These are phyloP conservation scores for Monilinia polystroma DNA, from an alignment of 2,329 filamentous ascomycete species.

Conservation along the genomic window DNA sequence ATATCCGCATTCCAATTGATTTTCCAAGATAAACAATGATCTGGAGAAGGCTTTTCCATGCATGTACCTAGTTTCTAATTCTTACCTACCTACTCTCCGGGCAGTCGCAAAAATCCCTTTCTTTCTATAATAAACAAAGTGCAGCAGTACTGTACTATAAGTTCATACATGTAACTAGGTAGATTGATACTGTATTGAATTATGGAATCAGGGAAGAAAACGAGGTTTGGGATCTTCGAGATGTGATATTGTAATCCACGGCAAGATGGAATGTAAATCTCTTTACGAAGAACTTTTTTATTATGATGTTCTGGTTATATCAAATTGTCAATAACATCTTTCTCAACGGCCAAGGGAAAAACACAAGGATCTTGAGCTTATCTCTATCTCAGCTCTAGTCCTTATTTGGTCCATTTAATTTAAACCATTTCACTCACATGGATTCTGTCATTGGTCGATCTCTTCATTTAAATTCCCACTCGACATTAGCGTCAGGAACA, in stretches of 20 bases:
- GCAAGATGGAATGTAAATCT: conserved; percentile 1
- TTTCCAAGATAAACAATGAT: background rate
- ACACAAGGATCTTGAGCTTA: conserved; percentile 11
- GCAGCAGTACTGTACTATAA: background rate
- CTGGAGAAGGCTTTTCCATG: background rate
- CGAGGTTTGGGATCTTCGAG: background rate
- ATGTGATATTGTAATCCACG: too few species aligned
- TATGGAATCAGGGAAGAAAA: background rate
- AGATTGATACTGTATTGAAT: background rate
- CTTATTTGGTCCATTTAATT: conserved; percentile 17
- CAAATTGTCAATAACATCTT: too few species aligned
- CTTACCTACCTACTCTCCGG: too few species aligned
- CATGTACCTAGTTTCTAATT: background rate
- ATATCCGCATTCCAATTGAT: conserved; percentile 4
- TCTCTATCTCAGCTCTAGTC: conserved; percentile 8
- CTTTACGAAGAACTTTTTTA: conserved; percentile 2
- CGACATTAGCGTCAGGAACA: conserved; percentile 30
- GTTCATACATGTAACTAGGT: background rate
- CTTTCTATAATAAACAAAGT: background rate
- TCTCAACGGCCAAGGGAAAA: conserved; percentile 3
- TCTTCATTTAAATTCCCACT: conserved; percentile 20
- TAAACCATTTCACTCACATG: background rate
- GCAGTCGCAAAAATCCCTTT: background rate
- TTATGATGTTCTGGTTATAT: background rate
- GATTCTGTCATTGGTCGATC: conserved; percentile 20